Percentiles rank a stretch among this genome's conserved stretches.
Conservation (phyloP, 768 basidiomycete species). For the Coprinellus micaceus region DNA sequence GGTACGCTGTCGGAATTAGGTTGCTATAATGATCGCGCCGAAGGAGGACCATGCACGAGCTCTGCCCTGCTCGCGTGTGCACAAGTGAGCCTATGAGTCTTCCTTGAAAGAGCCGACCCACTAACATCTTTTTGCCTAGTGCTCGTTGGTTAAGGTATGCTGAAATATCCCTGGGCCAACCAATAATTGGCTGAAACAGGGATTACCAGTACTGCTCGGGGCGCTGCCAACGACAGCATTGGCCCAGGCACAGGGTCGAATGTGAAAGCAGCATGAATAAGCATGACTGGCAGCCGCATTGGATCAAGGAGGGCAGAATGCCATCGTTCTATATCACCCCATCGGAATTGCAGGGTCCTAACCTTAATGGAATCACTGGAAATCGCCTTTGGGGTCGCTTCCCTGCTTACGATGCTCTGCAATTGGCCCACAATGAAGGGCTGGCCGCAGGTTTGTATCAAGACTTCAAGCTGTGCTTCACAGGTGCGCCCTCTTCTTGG, state of each 20-base stretch:
- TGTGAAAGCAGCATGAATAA: conserved; percentile 30
- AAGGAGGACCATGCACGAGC: neutral
- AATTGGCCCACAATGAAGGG: conserved; percentile 29
- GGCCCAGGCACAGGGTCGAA: conserved; percentile 30
- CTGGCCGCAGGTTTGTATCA: conserved; percentile 10
- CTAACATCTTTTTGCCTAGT: neutral
- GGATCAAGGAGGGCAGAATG: conserved; percentile 27
- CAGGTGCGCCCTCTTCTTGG: conserved; percentile 19
- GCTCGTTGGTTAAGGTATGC: neutral
- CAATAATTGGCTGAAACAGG: neutral
- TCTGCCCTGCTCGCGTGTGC: conserved; percentile 1
- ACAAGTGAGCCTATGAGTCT: neutral
- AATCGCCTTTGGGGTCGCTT: conserved; percentile 21
- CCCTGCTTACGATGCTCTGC: conserved; percentile 33
- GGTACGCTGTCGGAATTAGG: neutral
- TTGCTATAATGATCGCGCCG: conserved; percentile 1
- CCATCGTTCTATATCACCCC: conserved; percentile 17
- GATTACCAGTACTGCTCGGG: conserved; percentile 31
- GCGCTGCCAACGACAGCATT: conserved; percentile 33
- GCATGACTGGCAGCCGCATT: conserved; percentile 30
- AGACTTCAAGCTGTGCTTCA: conserved; percentile 33
- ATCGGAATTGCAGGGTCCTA: conserved; percentile 8
- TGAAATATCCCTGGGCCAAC: neutral
- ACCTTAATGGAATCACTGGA: conserved; percentile 2
- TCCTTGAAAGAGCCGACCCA: neutral